Percentiles rank a stretch among this genome's conserved stretches.
phyloP scores from a whole-genome alignment of 305 asterid genomes.

The Fraxinus latifolia region DNA sequence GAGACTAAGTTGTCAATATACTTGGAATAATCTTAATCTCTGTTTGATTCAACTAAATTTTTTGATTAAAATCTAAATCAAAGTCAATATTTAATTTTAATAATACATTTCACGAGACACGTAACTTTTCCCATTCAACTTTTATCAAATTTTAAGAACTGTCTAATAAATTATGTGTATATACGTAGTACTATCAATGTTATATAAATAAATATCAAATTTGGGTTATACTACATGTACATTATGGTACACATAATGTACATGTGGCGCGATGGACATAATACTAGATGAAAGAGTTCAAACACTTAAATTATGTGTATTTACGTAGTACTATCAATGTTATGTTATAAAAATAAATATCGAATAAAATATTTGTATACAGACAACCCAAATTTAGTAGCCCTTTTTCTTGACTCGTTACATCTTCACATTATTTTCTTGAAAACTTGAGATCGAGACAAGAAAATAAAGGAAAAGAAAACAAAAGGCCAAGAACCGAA shows the following conservation, averaged over 20 bases:
- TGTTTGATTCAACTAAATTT: neutral
- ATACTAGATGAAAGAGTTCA: neutral
- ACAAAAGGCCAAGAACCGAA: conserved; percentile 13
- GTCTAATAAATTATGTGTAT: neutral
- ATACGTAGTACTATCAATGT: neutral
- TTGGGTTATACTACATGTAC: too few relatives aligned
- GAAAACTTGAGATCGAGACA: neutral
- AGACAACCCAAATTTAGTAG: neutral
- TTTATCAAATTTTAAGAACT: neutral
- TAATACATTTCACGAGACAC: neutral
- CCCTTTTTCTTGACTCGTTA: neutral
- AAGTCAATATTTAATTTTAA: too few relatives aligned
- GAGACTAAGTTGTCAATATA: neutral
- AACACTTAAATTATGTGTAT: neutral
- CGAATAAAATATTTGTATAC: neutral
- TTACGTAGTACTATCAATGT: neutral
- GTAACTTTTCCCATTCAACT: neutral
- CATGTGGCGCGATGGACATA: neutral
- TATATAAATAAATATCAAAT: too few relatives aligned
- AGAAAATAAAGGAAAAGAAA: neutral
- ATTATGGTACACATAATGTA: too few relatives aligned
- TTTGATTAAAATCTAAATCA: neutral
- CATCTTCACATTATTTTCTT: neutral
- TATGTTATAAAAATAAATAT: too few relatives aligned
- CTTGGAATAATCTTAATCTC: neutral